phyloP scores from a whole-genome alignment of 106 monocot genomes.

The Allium fistulosum region DNA sequence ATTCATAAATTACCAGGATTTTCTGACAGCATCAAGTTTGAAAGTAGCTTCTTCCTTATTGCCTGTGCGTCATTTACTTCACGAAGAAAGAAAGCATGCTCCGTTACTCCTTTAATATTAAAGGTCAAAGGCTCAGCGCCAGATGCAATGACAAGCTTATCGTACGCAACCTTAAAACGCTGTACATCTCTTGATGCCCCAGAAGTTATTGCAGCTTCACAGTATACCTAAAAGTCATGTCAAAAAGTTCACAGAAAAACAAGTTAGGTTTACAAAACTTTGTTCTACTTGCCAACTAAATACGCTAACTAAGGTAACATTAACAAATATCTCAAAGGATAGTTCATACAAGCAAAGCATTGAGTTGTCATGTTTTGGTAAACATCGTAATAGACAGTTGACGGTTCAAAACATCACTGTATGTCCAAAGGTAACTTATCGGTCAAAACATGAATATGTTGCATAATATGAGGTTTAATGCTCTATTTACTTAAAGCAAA shows the following conservation, averaged over 20 bases:
- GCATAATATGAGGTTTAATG: too few species aligned
- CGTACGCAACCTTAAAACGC: slow-evolving; percentile 52
- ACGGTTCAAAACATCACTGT: too few species aligned
- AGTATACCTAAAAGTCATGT: slow-evolving; percentile 28
- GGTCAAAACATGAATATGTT: too few species aligned
- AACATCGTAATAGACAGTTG: too few species aligned
- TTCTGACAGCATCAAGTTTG: slow-evolving; percentile 67
- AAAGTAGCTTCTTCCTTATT: slow-evolving; percentile 48
- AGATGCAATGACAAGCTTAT: slow-evolving; percentile 66
- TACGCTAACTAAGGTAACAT: too few species aligned
- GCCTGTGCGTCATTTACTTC: slow-evolving; percentile 65
- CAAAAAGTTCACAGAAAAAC: too few species aligned
- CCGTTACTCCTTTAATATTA: slow-evolving; percentile 48
- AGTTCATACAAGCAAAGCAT: not conserved
- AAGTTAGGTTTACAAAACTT: too few species aligned
- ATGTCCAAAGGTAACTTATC: too few species aligned
- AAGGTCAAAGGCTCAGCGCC: slow-evolving; percentile 60
- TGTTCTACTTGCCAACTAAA: too few species aligned
- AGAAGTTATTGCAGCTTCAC: slow-evolving; percentile 18
- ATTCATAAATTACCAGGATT: slow-evolving; percentile 33
- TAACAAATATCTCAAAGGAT: not conserved
- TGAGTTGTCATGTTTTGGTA: not conserved
- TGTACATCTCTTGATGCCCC: slow-evolving; percentile 27
- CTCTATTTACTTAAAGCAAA: too few species aligned
- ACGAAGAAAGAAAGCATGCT: slow-evolving; percentile 54